Conservation (phyloP, 805 yeast genomes). For the Debaryomyces tyrocola region DNA sequence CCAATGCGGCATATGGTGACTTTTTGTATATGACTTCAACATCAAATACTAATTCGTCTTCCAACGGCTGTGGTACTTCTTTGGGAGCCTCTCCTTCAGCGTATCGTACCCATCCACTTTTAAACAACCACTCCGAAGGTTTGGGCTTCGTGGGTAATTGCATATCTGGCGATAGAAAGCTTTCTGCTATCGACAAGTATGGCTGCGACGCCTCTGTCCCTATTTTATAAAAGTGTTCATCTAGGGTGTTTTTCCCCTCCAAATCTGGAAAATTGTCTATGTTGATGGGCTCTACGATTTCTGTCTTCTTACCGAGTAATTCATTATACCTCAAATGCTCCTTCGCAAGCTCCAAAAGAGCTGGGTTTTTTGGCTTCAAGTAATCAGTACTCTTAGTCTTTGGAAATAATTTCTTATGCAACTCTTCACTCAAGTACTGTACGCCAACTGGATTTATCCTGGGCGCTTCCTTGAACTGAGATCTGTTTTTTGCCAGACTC, state of each 20-base stretch:
- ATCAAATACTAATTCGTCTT: slow-evolving; percentile 77
- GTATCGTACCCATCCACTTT: slow-evolving; percentile 84
- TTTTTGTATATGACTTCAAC: slow-evolving; percentile 82
- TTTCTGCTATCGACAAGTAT: slow-evolving; percentile 52
- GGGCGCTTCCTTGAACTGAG: slow-evolving; percentile 36
- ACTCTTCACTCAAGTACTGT: slow-evolving; percentile 62
- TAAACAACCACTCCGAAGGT: slow-evolving; percentile 56
- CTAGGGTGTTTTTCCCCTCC: slow-evolving; percentile 66
- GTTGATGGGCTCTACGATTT: slow-evolving; percentile 55
- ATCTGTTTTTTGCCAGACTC: background rate
- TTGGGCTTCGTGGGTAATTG: slow-evolving; percentile 35
- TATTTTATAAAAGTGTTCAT: slow-evolving; percentile 79
- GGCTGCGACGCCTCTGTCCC: slow-evolving; percentile 63
- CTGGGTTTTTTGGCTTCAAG: slow-evolving; percentile 30
- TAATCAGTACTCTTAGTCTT: slow-evolving; percentile 22
- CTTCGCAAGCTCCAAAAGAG: slow-evolving; percentile 52
- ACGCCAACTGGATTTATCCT: slow-evolving; percentile 77
- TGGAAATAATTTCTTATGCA: slow-evolving; percentile 67
- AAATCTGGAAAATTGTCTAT: slow-evolving; percentile 63
- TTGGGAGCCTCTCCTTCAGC: slow-evolving; percentile 52
- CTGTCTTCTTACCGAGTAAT: slow-evolving; percentile 74
- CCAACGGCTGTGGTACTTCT: slow-evolving; percentile 67
- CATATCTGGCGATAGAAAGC: slow-evolving; percentile 34
- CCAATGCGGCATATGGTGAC: slow-evolving; percentile 74
- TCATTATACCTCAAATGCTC: slow-evolving; percentile 60